Evolutionary conservation across 345 rosid genomes (phyloP).

Genomic region (Eucalyptus virginea): DNA sequence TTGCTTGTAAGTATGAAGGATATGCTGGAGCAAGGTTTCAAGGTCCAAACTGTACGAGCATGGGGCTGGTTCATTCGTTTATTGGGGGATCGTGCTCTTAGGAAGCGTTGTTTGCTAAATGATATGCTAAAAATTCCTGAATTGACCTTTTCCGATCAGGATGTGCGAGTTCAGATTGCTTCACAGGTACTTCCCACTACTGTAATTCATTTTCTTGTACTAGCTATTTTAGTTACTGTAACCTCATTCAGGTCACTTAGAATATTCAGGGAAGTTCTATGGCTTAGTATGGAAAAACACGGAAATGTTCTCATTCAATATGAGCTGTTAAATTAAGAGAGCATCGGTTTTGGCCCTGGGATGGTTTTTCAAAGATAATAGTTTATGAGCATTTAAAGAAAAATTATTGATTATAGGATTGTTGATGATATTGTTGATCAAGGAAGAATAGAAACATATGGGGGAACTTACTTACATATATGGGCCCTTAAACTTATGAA

Average conservation of each 20-base stretch:
- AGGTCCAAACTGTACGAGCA: constrained; percentile 37
- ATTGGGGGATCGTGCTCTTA: constrained; percentile 23
- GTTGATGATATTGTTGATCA: neutral
- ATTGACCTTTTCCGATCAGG: constrained; percentile 34
- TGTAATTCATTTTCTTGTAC: neutral
- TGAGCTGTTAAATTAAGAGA: neutral
- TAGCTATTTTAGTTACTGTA: neutral
- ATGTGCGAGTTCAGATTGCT: constrained; percentile 44
- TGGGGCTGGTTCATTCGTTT: constrained; percentile 54
- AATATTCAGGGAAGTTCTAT: neutral
- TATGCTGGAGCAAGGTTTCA: constrained; percentile 29
- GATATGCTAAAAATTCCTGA: constrained; percentile 48
- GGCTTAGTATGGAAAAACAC: neutral
- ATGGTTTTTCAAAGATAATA: neutral
- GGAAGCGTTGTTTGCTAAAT: constrained; percentile 26
- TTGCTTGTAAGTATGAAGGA: constrained; percentile 27
- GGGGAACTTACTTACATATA: neutral
- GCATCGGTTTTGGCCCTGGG: neutral
- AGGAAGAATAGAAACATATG: neutral
- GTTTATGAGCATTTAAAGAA: neutral
- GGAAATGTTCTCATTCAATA: neutral
- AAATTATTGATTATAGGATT: neutral
- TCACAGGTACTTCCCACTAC: constrained; percentile 26
- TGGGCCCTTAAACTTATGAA: neutral
- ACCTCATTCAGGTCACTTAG: neutral